Evolutionary conservation across 257 asterid species (phyloP).

Genomic region (Nicotiana paniculata): DNA sequence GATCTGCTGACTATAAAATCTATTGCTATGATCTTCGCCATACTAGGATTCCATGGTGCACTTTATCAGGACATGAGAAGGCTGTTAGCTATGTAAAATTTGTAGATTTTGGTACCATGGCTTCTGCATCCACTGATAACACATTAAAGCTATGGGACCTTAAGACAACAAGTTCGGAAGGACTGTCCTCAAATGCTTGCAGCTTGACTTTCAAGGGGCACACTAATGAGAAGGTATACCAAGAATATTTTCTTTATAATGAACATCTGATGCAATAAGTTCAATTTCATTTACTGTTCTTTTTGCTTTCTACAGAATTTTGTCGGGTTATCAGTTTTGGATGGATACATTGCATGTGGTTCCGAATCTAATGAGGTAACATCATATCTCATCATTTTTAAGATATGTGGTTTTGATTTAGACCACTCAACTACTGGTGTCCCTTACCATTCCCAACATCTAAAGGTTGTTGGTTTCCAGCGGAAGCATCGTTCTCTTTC

Average conservation of each 20-base stretch:
- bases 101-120: constrained; percentile 39
- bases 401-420: background rate
- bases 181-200: constrained; percentile 38
- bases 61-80: constrained; percentile 40
- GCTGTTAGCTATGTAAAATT: constrained; percentile 49
- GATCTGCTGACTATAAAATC: constrained; percentile 40
- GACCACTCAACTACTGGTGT: background rate
- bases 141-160: constrained; percentile 57
- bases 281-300: background rate
- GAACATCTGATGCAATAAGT: background rate
- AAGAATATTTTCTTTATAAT: background rate
- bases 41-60: constrained; percentile 45
- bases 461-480: background rate
- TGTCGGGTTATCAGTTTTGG: constrained; percentile 45
- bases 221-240: constrained; percentile 34
- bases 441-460: background rate
- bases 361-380: constrained; percentile 60
- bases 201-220: constrained; percentile 39
- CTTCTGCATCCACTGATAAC: constrained; percentile 48
- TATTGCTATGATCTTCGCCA: constrained; percentile 47
- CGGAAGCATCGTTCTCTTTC: background rate
- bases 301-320: constrained; percentile 35
- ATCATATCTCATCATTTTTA: background rate
- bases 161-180: constrained; percentile 28
- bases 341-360: constrained; percentile 54